These are phyloP conservation scores for Penicillium mononematosum DNA, from an alignment of 495 filamentous ascomycete genomes.

Conservation along the genomic window DNA sequence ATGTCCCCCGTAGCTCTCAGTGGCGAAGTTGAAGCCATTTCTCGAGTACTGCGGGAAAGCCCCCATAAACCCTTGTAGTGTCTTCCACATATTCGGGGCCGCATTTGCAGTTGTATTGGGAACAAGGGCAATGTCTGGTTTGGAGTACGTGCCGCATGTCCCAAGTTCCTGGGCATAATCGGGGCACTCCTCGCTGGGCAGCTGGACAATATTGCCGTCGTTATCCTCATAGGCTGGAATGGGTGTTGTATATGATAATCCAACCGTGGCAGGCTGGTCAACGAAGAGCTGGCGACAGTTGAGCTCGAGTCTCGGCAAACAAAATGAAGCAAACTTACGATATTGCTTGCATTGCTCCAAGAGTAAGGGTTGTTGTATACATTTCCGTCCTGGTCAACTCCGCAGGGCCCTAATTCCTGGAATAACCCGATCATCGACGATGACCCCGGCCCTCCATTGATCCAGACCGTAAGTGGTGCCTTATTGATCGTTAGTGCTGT, in stretches of 20 bases:
- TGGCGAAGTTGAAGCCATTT: conserved; percentile 57
- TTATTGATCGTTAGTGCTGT: conserved; percentile 7
- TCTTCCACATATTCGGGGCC: conserved; percentile 59
- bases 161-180: conserved; percentile 45
- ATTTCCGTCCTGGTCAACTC: conserved; percentile 49
- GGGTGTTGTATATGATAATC: conserved; percentile 58
- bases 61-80: conserved; percentile 62
- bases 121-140: conserved; percentile 48
- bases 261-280: conserved; percentile 59
- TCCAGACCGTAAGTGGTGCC: conserved; percentile 63
- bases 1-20: conserved; percentile 60
- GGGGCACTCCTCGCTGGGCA: conserved; percentile 52
- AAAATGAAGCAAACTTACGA: conserved; percentile 34
- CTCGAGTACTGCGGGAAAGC: conserved; percentile 60
- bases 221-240: conserved; percentile 47
- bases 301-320: neutral
- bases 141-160: conserved; percentile 57
- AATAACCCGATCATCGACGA: conserved; percentile 63
- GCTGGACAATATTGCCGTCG: conserved; percentile 26
- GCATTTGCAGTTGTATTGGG: conserved; percentile 54
- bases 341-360: conserved; percentile 58
- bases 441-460: conserved; percentile 59
- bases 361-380: conserved; percentile 58
- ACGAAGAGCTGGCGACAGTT: conserved; percentile 39
- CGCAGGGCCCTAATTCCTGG: conserved; percentile 62